Conservation (phyloP, 2,329 filamentous ascomycete genomes). For the Penicillium rolfsii region DNA sequence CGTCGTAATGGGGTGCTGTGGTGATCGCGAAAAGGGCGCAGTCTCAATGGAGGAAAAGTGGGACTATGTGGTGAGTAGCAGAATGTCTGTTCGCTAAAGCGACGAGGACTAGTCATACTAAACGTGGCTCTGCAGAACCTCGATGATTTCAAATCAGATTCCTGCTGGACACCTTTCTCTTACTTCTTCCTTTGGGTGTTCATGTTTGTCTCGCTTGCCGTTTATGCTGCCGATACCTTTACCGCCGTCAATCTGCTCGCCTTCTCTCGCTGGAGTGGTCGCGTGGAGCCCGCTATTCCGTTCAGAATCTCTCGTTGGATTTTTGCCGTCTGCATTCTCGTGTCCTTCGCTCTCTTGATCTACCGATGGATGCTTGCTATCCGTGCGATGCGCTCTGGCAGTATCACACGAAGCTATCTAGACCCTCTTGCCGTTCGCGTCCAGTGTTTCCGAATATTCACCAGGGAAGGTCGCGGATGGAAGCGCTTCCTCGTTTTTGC, state of each 20-base stretch:
- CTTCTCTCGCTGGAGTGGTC: constrained; percentile 86
- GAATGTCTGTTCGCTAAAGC: neutral
- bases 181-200: constrained; percentile 86
- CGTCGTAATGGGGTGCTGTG: constrained; percentile 66
- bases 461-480: constrained; percentile 73
- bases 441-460: constrained; percentile 73
- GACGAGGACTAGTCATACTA: neutral
- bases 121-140: constrained; percentile 50
- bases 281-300: constrained; percentile 76
- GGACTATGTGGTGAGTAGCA: constrained; percentile 79
- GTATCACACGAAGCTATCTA: constrained; percentile 88
- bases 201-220: constrained; percentile 74
- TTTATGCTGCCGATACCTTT: constrained; percentile 89
- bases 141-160: constrained; percentile 80
- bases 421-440: constrained; percentile 83
- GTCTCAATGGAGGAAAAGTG: constrained; percentile 86
- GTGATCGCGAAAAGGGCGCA: constrained; percentile 63
- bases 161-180: constrained; percentile 74
- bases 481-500: constrained; percentile 90
- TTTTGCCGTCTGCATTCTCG: constrained; percentile 87
- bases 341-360: constrained; percentile 79
- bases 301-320: constrained; percentile 89
- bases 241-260: constrained; percentile 88
- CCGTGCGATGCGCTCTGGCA: constrained; percentile 79
- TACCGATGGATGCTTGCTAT: constrained; percentile 81